Evolutionary conservation across 2,329 filamentous ascomycete species (phyloP).

Genomic region (Talaromyces amestolkiae): DNA sequence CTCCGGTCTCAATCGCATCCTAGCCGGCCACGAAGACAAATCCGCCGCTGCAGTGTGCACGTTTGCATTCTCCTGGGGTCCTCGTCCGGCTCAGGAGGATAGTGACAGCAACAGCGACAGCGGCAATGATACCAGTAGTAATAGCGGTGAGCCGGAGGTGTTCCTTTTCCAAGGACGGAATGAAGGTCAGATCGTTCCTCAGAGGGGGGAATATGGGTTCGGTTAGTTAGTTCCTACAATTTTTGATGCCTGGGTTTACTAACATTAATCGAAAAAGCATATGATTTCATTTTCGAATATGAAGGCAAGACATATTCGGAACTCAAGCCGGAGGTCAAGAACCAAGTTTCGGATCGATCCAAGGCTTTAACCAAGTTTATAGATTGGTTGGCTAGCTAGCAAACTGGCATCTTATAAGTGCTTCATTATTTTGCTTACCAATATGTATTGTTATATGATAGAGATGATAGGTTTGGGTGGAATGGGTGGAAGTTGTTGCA

Average conservation of each 20-base stretch:
- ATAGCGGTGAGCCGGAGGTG: slow-evolving; percentile 59
- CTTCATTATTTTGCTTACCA: not conserved
- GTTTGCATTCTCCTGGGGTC: slow-evolving; percentile 78
- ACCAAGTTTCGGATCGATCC: slow-evolving; percentile 9
- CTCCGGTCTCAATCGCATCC: slow-evolving; percentile 74
- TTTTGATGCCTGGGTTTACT: not conserved
- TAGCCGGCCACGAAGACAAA: slow-evolving; percentile 79
- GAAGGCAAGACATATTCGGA: slow-evolving; percentile 12
- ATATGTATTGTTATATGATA: not conserved
- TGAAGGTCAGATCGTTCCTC: slow-evolving; percentile 5
- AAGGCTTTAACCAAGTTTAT: slow-evolving; percentile 9
- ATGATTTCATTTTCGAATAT: slow-evolving; percentile 10
- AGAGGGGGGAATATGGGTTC: slow-evolving; percentile 5
- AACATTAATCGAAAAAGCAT: not conserved
- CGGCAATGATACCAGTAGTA: not conserved
- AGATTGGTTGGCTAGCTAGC: slow-evolving; percentile 1
- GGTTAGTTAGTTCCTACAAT: not conserved
- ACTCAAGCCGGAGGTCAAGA: slow-evolving; percentile 7
- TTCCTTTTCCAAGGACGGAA: slow-evolving; percentile 72
- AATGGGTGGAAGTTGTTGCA: not conserved
- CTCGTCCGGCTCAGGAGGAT: slow-evolving; percentile 31
- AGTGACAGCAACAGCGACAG: not conserved
- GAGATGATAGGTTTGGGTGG: not conserved
- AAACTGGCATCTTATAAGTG: not conserved
- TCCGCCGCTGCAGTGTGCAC: slow-evolving; percentile 85